These are phyloP conservation scores for Spongiforma sp. DNA, from an alignment of 1,284 basidiomycete species.

Conservation along the genomic window DNA sequence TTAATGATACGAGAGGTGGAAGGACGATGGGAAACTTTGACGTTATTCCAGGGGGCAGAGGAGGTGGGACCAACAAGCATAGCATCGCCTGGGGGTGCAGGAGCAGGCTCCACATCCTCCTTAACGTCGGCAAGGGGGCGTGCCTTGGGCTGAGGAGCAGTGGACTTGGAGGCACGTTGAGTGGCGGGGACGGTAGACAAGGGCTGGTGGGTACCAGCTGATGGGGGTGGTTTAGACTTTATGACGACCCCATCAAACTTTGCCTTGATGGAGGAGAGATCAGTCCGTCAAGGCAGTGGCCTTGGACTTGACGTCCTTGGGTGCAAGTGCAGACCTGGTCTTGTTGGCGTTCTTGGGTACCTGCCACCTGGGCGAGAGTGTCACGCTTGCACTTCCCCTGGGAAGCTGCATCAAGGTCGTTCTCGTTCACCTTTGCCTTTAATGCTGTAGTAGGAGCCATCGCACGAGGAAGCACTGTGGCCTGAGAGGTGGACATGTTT, in stretches of 20 bases:
- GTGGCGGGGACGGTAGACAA: conserved; percentile 43
- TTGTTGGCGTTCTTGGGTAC: conserved; percentile 59
- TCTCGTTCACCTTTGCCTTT: conserved; percentile 51
- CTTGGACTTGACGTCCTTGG: conserved; percentile 48
- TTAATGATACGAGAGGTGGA: conserved; percentile 27
- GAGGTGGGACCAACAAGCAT: conserved; percentile 59
- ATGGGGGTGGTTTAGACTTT: conserved; percentile 47
- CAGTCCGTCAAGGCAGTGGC: no score
- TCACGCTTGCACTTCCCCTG: conserved; percentile 76
- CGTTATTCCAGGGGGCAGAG: neutral
- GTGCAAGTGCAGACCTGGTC: conserved; percentile 41
- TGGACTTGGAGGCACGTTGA: conserved; percentile 32
- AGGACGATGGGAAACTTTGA: conserved; percentile 15
- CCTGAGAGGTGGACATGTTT: conserved; percentile 44
- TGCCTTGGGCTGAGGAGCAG: conserved; percentile 25
- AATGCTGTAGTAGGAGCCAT: conserved; percentile 44
- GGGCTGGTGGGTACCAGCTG: conserved; percentile 42
- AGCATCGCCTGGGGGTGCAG: conserved; percentile 49
- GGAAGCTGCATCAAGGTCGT: conserved; percentile 47
- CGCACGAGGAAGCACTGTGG: conserved; percentile 42
- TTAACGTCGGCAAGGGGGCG: conserved; percentile 41
- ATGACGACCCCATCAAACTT: conserved; percentile 63
- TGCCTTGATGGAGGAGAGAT: conserved; percentile 39
- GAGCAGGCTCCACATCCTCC: conserved; percentile 36
- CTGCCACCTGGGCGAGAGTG: conserved; percentile 63